These are phyloP conservation scores for Gastrolobium villosum DNA, from an alignment of 306 rosid species.

Conservation along the genomic window DNA sequence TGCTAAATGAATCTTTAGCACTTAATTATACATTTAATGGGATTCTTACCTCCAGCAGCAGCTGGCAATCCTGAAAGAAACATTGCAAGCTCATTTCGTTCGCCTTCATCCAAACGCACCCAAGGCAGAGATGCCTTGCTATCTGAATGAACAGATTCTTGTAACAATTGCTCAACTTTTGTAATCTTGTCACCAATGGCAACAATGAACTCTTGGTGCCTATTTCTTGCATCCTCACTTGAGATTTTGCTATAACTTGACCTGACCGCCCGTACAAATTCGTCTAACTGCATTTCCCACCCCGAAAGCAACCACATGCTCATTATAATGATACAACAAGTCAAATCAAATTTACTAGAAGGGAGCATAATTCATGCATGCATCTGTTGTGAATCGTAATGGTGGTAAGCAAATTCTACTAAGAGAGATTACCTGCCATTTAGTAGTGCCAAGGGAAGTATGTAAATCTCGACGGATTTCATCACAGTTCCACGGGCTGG, in stretches of 20 bases:
- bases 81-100: conserved; percentile 78
- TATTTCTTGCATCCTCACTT: conserved; percentile 66
- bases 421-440: conserved; percentile 85
- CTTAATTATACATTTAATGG: conserved; percentile 37
- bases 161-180: conserved; percentile 64
- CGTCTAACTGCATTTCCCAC: conserved; percentile 80
- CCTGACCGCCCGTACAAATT: conserved; percentile 76
- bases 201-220: conserved; percentile 76
- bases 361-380: not conserved
- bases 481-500: conserved; percentile 68
- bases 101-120: conserved; percentile 87
- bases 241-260: conserved; percentile 72
- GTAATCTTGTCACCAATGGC: conserved; percentile 73
- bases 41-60: conserved; percentile 39
- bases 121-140: conserved; percentile 73
- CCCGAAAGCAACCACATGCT: conserved; percentile 42
- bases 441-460: conserved; percentile 91
- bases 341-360: not conserved
- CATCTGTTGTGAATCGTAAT: not conserved
- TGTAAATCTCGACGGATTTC: conserved; percentile 84
- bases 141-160: conserved; percentile 60
- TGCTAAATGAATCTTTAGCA: conserved; percentile 47
- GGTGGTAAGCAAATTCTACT: not conserved
- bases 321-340: conserved; percentile 16
- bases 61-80: conserved; percentile 76